Evolutionary conservation across 2,329 filamentous ascomycete genomes (phyloP), one percentile per base, ranked within the genome.

Genomic region (Talaromyces sp.): DNA sequence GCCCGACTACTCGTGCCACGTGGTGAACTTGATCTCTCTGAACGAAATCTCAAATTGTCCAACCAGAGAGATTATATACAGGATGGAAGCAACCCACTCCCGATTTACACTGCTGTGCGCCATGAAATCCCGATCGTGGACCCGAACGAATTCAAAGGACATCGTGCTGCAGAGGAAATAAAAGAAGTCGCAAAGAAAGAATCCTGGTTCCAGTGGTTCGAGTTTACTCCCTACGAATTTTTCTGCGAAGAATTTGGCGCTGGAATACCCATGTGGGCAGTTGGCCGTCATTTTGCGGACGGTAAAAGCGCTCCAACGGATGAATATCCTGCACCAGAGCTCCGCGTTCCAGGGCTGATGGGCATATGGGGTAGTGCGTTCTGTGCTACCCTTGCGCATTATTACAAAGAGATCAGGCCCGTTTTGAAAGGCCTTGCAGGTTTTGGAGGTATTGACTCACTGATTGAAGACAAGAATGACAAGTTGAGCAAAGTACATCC

Each of bases 301-400:
- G 65, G 65, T 24, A 58, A 52, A 35, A 63, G 63, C 31, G 57
- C 61, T 38, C 62, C 61, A 31, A 58, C 62, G 26, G 82, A 85
- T 10, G 85, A 89, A 9, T 82, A 83, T 26, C 86, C 90, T 50
- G 80, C 95, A 3, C 94, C 94, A 0, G 94, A 99, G 74, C 77
- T 94, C 29, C 86, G 92, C 48, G 81, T 96, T 61, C 90, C 93
- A 0, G 80, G 94, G 8, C 81, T 97, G 53, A 85, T 99, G 79
- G 94, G 94, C 0, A 88, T 97, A n/a, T 99, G 94, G 82, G 94
- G 94, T 1, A 95, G 90, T 66, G 94, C 94, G 3, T 97, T 99
- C 71, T 97, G 94, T 68, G 94, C 94, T 0, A 97, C 94, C 0
- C 79, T 99, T 0, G 93, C 90, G 50, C 94, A 97, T 73, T 99